Percentiles rank a stretch among this genome's conserved stretches.
These are phyloP conservation scores for Diaporthe batatas DNA, from an alignment of 2,329 filamentous ascomycete genomes.

Conservation along the genomic window DNA sequence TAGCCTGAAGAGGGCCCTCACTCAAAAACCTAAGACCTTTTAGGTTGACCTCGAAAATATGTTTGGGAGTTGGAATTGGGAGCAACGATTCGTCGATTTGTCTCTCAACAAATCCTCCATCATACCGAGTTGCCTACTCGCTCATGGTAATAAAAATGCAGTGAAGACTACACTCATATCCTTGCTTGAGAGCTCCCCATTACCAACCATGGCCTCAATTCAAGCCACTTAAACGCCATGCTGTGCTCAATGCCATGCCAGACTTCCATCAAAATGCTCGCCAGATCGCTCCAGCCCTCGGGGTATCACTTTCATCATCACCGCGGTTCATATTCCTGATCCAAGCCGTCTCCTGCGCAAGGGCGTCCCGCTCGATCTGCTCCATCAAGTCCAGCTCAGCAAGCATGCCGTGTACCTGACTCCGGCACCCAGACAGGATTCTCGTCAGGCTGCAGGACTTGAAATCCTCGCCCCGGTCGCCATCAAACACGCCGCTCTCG, in stretches of 20 bases:
- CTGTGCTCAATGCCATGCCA: constrained; percentile 16
- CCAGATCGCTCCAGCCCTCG: constrained; percentile 63
- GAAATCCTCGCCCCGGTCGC: constrained; percentile 38
- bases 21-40: no score
- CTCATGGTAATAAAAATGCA: neutral
- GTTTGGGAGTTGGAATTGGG: no score
- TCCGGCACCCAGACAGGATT: constrained; percentile 62
- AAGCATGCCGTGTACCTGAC: constrained; percentile 70
- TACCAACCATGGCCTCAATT: neutral
- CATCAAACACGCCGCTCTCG: constrained; percentile 45
- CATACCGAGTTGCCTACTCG: neutral
- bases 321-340: constrained; percentile 66
- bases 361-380: constrained; percentile 69
- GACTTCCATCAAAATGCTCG: constrained; percentile 50
- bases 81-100: no score
- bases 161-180: no score
- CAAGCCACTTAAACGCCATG: constrained; percentile 7
- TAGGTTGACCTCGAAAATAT: no score
- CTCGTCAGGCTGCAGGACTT: constrained; percentile 57
- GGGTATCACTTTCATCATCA: constrained; percentile 49
- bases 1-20: no score
- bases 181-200: neutral
- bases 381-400: constrained; percentile 74
- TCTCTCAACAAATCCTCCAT: neutral
- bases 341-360: constrained; percentile 70